These are phyloP conservation scores for Cordyceps tenuipes DNA, from an alignment of 2,329 filamentous ascomycete genomes.

Conservation along the genomic window DNA sequence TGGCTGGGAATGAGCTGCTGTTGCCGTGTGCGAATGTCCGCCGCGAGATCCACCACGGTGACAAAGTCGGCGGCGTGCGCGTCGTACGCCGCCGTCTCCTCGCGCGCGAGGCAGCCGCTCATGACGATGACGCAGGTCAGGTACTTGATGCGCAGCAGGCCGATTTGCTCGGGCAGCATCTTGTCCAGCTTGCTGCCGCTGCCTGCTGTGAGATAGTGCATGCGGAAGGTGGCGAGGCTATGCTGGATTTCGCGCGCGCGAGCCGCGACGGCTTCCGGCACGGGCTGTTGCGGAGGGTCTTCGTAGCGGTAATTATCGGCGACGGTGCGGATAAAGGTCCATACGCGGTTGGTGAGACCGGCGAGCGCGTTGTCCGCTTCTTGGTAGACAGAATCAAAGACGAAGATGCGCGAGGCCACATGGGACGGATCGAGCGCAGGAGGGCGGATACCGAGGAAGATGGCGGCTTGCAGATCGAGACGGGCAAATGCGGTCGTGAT, in stretches of 20 bases:
- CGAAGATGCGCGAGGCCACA: constrained; percentile 7
- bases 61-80: constrained; percentile 10
- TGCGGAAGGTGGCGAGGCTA: constrained; percentile 8
- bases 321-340: constrained; percentile 10
- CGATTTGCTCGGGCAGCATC: constrained; percentile 5
- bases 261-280: constrained; percentile 6
- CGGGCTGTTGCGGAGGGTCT: not conserved
- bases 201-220: not conserved
- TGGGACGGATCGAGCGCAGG: constrained; percentile 8
- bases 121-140: constrained; percentile 10
- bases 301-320: constrained; percentile 12
- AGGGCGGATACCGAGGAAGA: constrained; percentile 12
- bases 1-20: not conserved
- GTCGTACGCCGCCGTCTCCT: constrained; percentile 13
- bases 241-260: constrained; percentile 10
- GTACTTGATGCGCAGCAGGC: constrained; percentile 13
- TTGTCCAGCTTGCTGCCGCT: not conserved
- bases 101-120: constrained; percentile 11
- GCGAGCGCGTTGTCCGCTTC: constrained; percentile 10
- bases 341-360: constrained; percentile 7
- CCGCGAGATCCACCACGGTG: constrained; percentile 11
- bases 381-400: constrained; percentile 10
- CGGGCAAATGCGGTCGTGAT: constrained; percentile 12
- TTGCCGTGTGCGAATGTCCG: not conserved
- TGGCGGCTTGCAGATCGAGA: constrained; percentile 13